These are phyloP conservation scores for Cordyceps javanica DNA, from an alignment of 2,329 filamentous ascomycete genomes.

Conservation along the genomic window DNA sequence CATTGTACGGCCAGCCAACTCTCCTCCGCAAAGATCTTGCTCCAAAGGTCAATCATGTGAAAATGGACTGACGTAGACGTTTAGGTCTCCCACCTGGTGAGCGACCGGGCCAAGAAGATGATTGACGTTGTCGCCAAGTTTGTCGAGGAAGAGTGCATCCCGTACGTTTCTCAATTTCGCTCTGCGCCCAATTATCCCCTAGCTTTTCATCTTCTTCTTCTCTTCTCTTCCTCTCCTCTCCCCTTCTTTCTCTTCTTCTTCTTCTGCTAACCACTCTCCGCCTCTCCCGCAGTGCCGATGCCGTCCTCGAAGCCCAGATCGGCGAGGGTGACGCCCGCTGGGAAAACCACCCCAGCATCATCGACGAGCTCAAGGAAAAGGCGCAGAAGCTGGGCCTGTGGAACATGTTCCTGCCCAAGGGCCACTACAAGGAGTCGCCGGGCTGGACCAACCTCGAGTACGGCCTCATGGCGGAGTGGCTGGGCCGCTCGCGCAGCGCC, in stretches of 20 bases:
- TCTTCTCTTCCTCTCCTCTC: background rate
- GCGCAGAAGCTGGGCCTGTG: conserved; percentile 80
- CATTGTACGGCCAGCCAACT: conserved; percentile 30
- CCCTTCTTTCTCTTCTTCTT: background rate
- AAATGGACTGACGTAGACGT: background rate
- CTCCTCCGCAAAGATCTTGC: too few species aligned
- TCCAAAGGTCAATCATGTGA: background rate
- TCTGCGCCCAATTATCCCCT: too few species aligned
- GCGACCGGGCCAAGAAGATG: conserved; percentile 76
- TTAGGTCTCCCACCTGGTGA: conserved; percentile 56
- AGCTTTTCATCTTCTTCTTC: too few species aligned
- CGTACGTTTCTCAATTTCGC: too few species aligned
- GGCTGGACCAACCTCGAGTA: conserved; percentile 96
- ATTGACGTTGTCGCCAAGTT: conserved; percentile 90
- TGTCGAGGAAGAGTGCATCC: conserved; percentile 91
- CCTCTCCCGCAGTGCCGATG: conserved; percentile 55
- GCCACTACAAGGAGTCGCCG: conserved; percentile 90
- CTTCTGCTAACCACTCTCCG: background rate
- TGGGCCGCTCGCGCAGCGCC: conserved; percentile 78
- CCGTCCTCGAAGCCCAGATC: conserved; percentile 72
- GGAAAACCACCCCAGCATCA: conserved; percentile 68
- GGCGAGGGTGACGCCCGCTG: conserved; percentile 73
- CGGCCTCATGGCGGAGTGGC: conserved; percentile 91
- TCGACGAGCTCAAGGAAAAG: conserved; percentile 85
- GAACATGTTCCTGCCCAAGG: conserved; percentile 97